Base-by-base conservation (phyloP, 164 flowering plant species). In the Kingdonia uniflora region DNA sequence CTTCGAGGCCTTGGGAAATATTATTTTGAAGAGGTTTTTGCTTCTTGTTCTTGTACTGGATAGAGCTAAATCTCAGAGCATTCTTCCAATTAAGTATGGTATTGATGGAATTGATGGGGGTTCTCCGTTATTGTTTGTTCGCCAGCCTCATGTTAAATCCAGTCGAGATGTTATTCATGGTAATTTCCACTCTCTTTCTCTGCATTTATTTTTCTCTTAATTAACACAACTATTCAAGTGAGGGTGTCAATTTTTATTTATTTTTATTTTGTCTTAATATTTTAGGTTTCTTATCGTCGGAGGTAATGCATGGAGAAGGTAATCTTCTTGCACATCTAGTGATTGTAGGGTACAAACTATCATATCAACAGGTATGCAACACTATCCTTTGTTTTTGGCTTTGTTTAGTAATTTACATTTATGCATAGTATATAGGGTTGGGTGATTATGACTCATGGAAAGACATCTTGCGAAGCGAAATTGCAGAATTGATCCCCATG, bases 31-130 rank as follows among this genome's bases (percentile, higher is more conserved):
- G 77, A 80, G 96, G 62, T 66, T 89, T 66, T 62, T 94, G 59
- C 63, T 94, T 61, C 85, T 94, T 44, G 96, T 76, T 61, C 85
- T 94, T 39, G 63, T 83, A 49, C 84, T 94, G 26, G 99, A 94
- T 66, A 80, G 77, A 71, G 95, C 82, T 53, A 94, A 94, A 71
- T 71, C 73, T 62, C 80, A 77, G 54, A 82, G 79, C 46, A 70
- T 76, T 59, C 87, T 94, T 60, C 86, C 97, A 24, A 65, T 81
- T 37, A 76, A 77, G 62, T 72, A 78, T 75, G 99, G 99, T n/a
- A 84, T 94, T 65, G 99, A 94, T 75, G 96, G 96, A 57, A 39
- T 73, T 19, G 99, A 94, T 73, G 97, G 99, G 16, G 99, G 99
- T 68, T 94, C 99, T 48, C 95, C 97, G 55, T 71, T 83, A 39